Base-by-base conservation (phyloP, 1,284 basidiomycete genomes). In the Puccinia coronata region DNA sequence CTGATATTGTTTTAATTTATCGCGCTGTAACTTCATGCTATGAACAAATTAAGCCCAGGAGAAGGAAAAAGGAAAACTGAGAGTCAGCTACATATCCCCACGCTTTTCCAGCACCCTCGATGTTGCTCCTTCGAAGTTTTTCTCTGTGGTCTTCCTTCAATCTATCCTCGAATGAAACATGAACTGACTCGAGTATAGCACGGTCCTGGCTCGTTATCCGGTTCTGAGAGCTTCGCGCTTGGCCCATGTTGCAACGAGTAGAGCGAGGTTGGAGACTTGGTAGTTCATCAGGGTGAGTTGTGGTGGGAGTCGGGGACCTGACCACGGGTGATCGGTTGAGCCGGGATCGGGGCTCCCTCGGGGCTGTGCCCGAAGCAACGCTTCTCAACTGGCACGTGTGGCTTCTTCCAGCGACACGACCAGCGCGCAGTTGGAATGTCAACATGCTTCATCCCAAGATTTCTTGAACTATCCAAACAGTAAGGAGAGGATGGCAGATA, bases 1-100 rank as follows among this genome's bases (percentile, higher is more conserved):
- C 90, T 96, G 95, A 85, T 98, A 99, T 86, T 96, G 94, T 86
- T 90, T 92, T 82, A 99, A 88, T 86, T 96, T 96, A 87, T 99
- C 97, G 63, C 97, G 90, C 87, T 99, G 96, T 71, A 97, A 87
- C 87, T 99, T 99, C 83, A 99, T 79, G 41, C 77, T 79, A 12
- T 5, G n/a, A 28, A 23, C 28, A 67, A 31, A 36, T 28, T 20
- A 23, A 47, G n/a, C 20, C 16, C 25, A 23, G 18, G 36, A 23
- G 16, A 20, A 57, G n/a, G 16, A n/a, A 20, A 12, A 57, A 57
- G 36, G 11, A n/a, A 55, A 23, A 12, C n/a, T 39, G 31, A 39
- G n/a, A 9, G 49, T 73, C 39, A 55, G 70, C 47, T 53, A 11
- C 2, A 23, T 72, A n/a, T 14, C 11, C 4, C 53, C n/a, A 28